A percentile compares a stretch with the other conserved stretches of the same genome.
phyloP scores from a whole-genome alignment of 208 protist species.

The Wallacemonas sp. region DNA sequence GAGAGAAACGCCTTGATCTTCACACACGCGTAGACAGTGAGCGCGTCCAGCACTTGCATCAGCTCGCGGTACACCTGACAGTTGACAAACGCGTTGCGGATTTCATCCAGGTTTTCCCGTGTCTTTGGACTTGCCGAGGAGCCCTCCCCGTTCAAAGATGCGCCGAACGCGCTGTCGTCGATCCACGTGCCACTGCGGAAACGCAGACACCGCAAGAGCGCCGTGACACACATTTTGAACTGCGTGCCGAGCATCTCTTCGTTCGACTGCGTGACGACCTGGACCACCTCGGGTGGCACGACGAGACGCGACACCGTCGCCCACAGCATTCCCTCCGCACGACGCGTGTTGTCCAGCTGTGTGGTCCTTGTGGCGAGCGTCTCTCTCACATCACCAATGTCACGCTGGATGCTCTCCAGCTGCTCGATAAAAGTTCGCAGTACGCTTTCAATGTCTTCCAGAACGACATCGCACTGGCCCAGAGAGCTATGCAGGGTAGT shows the following conservation, averaged over 20 bases:
- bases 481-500: constrained; percentile 57
- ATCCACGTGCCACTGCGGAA: constrained; percentile 50
- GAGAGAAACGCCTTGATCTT: constrained; percentile 73
- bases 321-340: constrained; percentile 60
- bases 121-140: background rate
- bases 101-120: constrained; percentile 19
- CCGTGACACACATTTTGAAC: constrained; percentile 54
- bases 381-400: constrained; percentile 79
- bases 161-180: background rate
- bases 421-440: constrained; percentile 68
- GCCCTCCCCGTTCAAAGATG: background rate
- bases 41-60: constrained; percentile 53
- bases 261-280: constrained; percentile 67
- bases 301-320: constrained; percentile 53
- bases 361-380: constrained; percentile 47
- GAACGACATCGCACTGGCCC: constrained; percentile 48
- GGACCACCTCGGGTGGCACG: constrained; percentile 78
- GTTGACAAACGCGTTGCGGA: constrained; percentile 42
- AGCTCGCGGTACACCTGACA: constrained; percentile 65
- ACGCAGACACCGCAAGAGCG: constrained; percentile 63
- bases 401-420: constrained; percentile 57
- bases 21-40: constrained; percentile 78
- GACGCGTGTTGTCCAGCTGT: constrained; percentile 45
- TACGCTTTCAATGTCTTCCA: constrained; percentile 70
- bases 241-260: constrained; percentile 72